Evolutionary conservation across 495 filamentous ascomycete genomes (phyloP).

Genomic region (Trichoderma erinaceum): DNA sequence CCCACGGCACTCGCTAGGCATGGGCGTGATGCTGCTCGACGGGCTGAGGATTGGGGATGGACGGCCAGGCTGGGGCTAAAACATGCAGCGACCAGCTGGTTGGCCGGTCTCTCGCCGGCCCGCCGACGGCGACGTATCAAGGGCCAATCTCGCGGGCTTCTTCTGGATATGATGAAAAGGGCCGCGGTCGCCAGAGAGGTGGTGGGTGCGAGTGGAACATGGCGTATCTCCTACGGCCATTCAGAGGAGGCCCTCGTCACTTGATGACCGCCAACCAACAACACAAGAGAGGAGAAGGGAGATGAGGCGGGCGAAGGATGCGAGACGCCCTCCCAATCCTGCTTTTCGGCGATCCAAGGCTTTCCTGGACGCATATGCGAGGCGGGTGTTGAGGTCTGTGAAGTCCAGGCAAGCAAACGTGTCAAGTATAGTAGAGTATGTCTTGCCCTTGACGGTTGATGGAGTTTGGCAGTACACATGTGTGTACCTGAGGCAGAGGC

Average conservation of each 20-base stretch:
- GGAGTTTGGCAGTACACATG: no score
- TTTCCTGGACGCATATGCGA: neutral
- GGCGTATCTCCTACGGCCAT: neutral
- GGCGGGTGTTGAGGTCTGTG: no score
- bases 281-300: neutral
- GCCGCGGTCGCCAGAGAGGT: neutral
- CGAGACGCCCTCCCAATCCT: neutral
- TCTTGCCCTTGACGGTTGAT: no score
- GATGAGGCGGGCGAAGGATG: neutral
- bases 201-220: conserved; percentile 13
- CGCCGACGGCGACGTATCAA: neutral
- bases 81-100: neutral
- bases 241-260: neutral
- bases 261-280: neutral
- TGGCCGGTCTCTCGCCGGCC: neutral
- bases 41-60: neutral
- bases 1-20: neutral
- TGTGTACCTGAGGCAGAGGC: no score
- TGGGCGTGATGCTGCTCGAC: neutral
- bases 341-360: neutral
- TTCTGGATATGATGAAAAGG: neutral
- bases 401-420: no score
- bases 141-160: neutral
- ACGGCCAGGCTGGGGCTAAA: neutral
- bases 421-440: no score